Base-by-base conservation (phyloP, 1,284 basidiomycete species). In the Ganoderma boninense region DNA sequence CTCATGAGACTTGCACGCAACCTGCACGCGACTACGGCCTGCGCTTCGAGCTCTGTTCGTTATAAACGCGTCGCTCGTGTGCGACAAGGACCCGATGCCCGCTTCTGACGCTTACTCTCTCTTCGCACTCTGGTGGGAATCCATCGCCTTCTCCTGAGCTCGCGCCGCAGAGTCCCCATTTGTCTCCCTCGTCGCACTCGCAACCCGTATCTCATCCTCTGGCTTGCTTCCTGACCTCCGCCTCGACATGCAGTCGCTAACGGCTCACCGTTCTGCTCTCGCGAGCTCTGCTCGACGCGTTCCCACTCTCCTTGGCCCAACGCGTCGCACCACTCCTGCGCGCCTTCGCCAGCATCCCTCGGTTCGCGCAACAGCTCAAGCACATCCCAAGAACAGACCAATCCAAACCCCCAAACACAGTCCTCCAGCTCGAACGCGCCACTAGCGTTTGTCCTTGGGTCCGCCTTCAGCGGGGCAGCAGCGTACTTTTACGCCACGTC, bases 391-490 rank as follows among this genome's bases (percentile, higher is more conserved):
- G 46, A 29, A 6, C 66, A 42, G 18, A 7, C 65, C 14, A 32
- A 46, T 6, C 60, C 44, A 7, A 49, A 59, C 14, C n/a, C 69
- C 7, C n/a, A 14, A 32, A 13, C 20, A 2, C 26, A 40, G 2
- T 7, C 35, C 26, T 60, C 64, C 13, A 23, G 43, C 26, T 57
- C 65, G 23, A 67, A 23, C 18, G 68, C 69, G 6, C 60, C 67
- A 2, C 69, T 73, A 7, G 69, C 69, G 0, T 73, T 73, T 35
- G 56, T 66, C 4, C 29, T 62, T 20, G 72, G 72, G 16, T 67
- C 70, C n/a, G 60, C 64, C 1, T 43, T 74, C 20, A 70, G 66
- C 65, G 73, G 73, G 18, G 70, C 65, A 10, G 29, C 70, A 14
- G 70, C 32, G 44, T 74, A 70, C 60, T 70, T 67, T 63, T 29